Percentiles rank a stretch among this genome's conserved stretches.
These are phyloP conservation scores for Deinandra increscens DNA, from an alignment of 129 eudicot genomes.

Conservation along the genomic window DNA sequence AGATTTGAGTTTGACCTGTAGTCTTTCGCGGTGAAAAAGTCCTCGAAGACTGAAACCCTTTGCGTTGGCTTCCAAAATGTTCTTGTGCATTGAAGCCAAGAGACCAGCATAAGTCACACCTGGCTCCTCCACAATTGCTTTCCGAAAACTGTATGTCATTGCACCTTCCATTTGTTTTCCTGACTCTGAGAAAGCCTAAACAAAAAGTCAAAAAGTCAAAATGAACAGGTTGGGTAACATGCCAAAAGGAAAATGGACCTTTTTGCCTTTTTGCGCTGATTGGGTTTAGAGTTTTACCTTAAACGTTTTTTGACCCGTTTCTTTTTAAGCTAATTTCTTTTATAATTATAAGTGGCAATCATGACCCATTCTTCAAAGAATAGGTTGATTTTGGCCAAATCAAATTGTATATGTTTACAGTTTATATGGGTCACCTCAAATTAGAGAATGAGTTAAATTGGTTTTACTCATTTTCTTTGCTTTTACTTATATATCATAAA, in stretches of 20 bases:
- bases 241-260: no score
- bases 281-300: no score
- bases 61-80: neutral
- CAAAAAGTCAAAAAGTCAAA: neutral
- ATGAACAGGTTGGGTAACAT: neutral
- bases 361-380: no score
- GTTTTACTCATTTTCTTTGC: neutral
- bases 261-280: no score
- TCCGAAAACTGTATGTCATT: conserved; percentile 64
- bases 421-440: no score
- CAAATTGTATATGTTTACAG: no score
- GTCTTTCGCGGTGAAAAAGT: neutral
- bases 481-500: neutral
- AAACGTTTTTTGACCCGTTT: no score
- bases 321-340: no score
- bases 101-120: conserved; percentile 28
- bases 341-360: no score
- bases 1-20: neutral
- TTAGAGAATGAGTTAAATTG: no score
- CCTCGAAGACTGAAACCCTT: neutral
- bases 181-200: conserved; percentile 55
- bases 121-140: conserved; percentile 43
- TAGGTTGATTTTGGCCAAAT: no score
- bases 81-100: neutral
- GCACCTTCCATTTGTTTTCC: conserved; percentile 76